Base-by-base conservation (phyloP, 352 stramenopile species). In the Peronospora farinosa region DNA sequence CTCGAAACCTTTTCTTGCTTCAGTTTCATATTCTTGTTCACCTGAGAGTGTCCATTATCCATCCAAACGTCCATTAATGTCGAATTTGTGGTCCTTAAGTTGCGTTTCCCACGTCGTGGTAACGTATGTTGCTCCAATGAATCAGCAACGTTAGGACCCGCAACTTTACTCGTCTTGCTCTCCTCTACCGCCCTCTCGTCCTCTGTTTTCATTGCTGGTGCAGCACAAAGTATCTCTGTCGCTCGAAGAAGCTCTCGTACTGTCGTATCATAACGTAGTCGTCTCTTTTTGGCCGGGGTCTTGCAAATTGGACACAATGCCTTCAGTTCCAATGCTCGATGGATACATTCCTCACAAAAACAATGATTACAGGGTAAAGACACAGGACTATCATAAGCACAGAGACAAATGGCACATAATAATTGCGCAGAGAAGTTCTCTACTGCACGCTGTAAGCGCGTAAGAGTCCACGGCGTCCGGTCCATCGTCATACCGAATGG, bases 281-380 rank as follows among this genome's bases (percentile, higher is more conserved):
- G 66, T 32, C 83, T 75, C 67, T 92, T 94, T 42, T 84, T 89
- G 39, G 77, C 75, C 7, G 77, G 73, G 40, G 74, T 60, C 63
- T 92, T 94, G 70, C 83, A 94, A 47, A 94, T 91, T 6, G 83
- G 83, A 40, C 83, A 94, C 40, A 75, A 48, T 13, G 73, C 48
- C 55, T 88, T 89, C 55, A 92, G 74, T 55, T 88, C 74, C 11
- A 94, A 62, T 35, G 80, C 77, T 44, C 78, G 78, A 54, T 89
- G 70, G 63, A 94, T 94, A 63, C 83, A 94, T 50, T 89, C 78
- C 49, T 90, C 75, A 46, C 83, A 94, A 60, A 92, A 94, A 59
- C 74, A 90, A 66, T 94, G 83, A 54, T 92, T 88, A 57, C 83
- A 94, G 13, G 83, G 83, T 56, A 94, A 54, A 8, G 83, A 92